Evolutionary conservation across 2,329 filamentous ascomycete genomes (phyloP).

Genomic region (Xylariaceae sp.): DNA sequence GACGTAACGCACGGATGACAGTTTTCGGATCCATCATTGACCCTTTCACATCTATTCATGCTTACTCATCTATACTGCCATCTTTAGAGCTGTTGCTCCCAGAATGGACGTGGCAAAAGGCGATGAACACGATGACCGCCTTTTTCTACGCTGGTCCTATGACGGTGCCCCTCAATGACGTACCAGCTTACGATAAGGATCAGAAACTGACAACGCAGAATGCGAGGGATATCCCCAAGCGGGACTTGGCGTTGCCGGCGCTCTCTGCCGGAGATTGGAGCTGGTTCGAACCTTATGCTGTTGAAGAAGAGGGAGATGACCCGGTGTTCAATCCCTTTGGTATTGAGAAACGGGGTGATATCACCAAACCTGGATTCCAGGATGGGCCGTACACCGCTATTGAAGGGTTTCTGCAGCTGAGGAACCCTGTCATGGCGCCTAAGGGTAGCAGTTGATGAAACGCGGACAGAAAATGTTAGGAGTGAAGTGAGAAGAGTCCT

Average conservation of each 20-base stretch:
- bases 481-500: too few species aligned
- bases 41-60: conserved; percentile 37
- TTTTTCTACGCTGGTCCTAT: conserved; percentile 40
- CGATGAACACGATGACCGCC: conserved; percentile 38
- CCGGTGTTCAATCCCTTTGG: conserved; percentile 18
- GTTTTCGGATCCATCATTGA: conserved; percentile 36
- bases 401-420: conserved; percentile 33
- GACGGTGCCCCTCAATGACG: conserved; percentile 26
- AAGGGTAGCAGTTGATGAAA: neutral
- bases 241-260: conserved; percentile 20
- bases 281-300: conserved; percentile 35
- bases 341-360: conserved; percentile 16
- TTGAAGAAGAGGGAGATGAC: neutral
- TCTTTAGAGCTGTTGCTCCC: conserved; percentile 29
- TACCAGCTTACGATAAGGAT: neutral
- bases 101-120: conserved; percentile 37
- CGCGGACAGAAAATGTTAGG: too few species aligned
- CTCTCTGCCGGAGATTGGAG: conserved; percentile 29
- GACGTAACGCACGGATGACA: conserved; percentile 16
- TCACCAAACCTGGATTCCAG: conserved; percentile 26
- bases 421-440: conserved; percentile 19
- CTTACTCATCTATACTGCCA: conserved; percentile 36
- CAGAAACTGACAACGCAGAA: conserved; percentile 2
- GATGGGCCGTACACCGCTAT: conserved; percentile 32
- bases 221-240: neutral